Conservation (phyloP, 2,329 filamentous ascomycete species). For the Salinomyces thailandicus region DNA sequence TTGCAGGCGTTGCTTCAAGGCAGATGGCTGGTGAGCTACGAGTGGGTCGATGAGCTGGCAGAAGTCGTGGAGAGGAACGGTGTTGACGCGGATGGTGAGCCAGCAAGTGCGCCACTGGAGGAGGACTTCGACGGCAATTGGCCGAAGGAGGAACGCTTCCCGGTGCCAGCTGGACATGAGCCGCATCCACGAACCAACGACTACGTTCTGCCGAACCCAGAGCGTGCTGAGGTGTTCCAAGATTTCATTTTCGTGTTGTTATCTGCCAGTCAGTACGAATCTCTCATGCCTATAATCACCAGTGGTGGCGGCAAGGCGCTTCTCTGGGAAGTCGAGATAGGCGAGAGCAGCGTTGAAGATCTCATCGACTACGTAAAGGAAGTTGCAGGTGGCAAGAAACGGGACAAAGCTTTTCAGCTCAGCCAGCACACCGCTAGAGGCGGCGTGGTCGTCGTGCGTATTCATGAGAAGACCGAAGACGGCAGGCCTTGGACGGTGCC, state of each 20-base stretch:
- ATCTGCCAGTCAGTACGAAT: constrained; percentile 63
- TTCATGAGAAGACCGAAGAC: constrained; percentile 44
- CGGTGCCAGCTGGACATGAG: constrained; percentile 68
- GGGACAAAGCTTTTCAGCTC: constrained; percentile 25
- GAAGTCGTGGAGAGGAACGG: constrained; percentile 40
- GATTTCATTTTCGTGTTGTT: constrained; percentile 87
- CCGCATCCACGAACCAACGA: constrained; percentile 50
- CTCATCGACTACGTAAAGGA: constrained; percentile 68
- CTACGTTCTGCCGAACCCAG: constrained; percentile 60
- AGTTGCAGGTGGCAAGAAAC: constrained; percentile 60
- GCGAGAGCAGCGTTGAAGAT: constrained; percentile 53
- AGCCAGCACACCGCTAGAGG: constrained; percentile 20
- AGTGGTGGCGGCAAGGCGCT: constrained; percentile 76
- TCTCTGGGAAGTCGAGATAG: constrained; percentile 49
- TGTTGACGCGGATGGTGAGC: constrained; percentile 14
- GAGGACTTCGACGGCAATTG: constrained; percentile 67
- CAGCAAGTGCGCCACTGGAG: constrained; percentile 46
- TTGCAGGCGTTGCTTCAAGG: constrained; percentile 78
- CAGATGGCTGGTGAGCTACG: constrained; percentile 61
- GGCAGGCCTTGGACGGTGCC: constrained; percentile 3
- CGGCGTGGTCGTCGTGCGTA: constrained; percentile 70
- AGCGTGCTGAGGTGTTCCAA: constrained; percentile 63
- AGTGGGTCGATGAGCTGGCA: constrained; percentile 63
- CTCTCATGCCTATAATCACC: constrained; percentile 62
- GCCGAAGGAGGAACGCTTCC: constrained; percentile 61